phyloP scores from a whole-genome alignment of 805 yeast genomes.

The Komagataella kurtzmanii region DNA sequence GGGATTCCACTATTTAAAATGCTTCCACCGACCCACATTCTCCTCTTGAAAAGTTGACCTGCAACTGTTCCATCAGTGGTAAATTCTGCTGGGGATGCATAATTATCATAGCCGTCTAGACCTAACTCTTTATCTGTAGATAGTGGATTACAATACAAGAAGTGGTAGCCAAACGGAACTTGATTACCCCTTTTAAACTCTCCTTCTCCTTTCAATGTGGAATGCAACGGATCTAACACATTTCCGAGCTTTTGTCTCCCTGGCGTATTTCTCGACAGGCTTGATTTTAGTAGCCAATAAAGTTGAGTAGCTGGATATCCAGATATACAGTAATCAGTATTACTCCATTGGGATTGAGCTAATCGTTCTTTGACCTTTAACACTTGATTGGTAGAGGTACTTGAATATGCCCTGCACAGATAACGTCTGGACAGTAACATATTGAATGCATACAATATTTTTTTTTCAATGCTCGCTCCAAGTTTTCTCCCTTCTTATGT shows the following conservation, averaged over 20 bases:
- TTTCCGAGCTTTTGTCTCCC: background rate
- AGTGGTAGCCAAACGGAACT: constrained; percentile 44
- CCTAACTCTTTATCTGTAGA: constrained; percentile 33
- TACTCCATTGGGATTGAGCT: background rate
- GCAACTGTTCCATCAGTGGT: background rate
- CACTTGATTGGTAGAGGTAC: constrained; percentile 1
- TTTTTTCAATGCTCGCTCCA: background rate
- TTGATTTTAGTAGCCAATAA: background rate
- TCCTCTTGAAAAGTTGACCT: constrained; percentile 27
- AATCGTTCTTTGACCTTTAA: background rate
- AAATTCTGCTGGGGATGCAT: constrained; percentile 44
- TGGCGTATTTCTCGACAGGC: background rate
- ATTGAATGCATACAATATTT: background rate
- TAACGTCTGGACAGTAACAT: background rate
- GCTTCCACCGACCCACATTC: constrained; percentile 74
- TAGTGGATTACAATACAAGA: constrained; percentile 53
- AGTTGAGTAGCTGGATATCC: background rate
- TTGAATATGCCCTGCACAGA: background rate
- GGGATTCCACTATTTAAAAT: background rate
- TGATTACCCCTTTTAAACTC: constrained; percentile 5
- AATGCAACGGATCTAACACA: background rate
- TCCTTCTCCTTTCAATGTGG: constrained; percentile 1
- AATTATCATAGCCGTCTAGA: constrained; percentile 71
- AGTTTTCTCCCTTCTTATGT: background rate
- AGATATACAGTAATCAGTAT: background rate